phyloP scores from a whole-genome alignment of 495 filamentous ascomycete genomes.

The Tricharina praecox region DNA sequence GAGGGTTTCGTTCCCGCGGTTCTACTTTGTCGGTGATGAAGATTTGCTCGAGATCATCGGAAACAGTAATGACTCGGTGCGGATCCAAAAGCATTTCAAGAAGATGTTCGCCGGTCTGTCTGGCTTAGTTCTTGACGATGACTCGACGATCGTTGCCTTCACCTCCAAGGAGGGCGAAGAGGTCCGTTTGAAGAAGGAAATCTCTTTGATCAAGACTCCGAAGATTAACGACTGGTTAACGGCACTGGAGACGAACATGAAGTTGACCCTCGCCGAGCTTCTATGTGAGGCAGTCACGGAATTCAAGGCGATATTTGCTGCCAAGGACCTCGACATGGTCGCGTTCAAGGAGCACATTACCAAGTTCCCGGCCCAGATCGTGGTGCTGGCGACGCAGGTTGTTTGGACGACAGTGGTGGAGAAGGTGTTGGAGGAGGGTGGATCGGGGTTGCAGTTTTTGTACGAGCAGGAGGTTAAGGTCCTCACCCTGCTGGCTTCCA shows the following conservation, averaged over 20 bases:
- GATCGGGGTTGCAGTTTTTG: slow-evolving; percentile 45
- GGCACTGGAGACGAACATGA: slow-evolving; percentile 84
- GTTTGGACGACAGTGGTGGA: slow-evolving; percentile 84
- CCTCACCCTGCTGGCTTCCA: slow-evolving; percentile 64
- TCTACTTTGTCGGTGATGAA: slow-evolving; percentile 98
- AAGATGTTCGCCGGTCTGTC: slow-evolving; percentile 98
- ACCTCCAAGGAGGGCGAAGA: slow-evolving; percentile 91
- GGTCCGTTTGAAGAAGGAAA: slow-evolving; percentile 68
- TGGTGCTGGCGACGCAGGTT: slow-evolving; percentile 85
- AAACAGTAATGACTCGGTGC: slow-evolving; percentile 90
- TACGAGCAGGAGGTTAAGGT: slow-evolving; percentile 63
- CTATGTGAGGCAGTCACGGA: slow-evolving; percentile 70
- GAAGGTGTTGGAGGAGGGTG: slow-evolving; percentile 50
- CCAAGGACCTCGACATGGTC: slow-evolving; percentile 44
- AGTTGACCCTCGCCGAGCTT: slow-evolving; percentile 75
- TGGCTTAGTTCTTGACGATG: slow-evolving; percentile 78
- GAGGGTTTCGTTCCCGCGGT: slow-evolving; percentile 87
- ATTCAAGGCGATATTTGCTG: slow-evolving; percentile 52
- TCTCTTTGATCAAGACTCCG: slow-evolving; percentile 81
- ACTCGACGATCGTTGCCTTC: slow-evolving; percentile 73
- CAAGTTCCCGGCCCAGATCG: slow-evolving; percentile 79
- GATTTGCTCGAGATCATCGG: slow-evolving; percentile 98
- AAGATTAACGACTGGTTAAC: slow-evolving; percentile 97
- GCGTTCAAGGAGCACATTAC: slow-evolving; percentile 60
- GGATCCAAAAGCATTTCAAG: slow-evolving; percentile 93